Evolutionary conservation across 2,329 filamentous ascomycete genomes (phyloP).

Genomic region (Fusarium citri): DNA sequence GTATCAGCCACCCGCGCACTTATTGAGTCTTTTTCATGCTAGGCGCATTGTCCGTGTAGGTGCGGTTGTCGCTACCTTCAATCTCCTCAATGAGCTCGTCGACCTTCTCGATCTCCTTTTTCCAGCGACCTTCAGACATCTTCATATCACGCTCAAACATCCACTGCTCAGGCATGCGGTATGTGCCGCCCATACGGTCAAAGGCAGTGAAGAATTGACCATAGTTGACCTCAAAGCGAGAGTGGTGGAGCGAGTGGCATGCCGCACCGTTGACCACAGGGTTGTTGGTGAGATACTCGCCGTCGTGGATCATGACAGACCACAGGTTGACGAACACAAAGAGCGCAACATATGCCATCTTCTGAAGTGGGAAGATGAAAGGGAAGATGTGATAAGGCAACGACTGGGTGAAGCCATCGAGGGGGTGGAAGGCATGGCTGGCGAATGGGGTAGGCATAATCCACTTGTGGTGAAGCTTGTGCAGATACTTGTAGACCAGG

Average conservation of each 20-base stretch:
- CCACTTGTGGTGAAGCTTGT: constrained; percentile 99
- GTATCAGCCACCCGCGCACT: background rate
- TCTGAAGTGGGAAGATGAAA: constrained; percentile 92
- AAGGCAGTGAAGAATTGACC: constrained; percentile 94
- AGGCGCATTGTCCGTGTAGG: constrained; percentile 52
- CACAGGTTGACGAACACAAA: constrained; percentile 97
- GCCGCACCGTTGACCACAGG: constrained; percentile 94
- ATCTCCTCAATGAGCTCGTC: constrained; percentile 82
- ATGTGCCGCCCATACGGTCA: constrained; percentile 89
- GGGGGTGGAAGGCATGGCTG: constrained; percentile 92
- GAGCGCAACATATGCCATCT: constrained; percentile 85
- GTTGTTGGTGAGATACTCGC: constrained; percentile 91
- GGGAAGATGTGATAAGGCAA: constrained; percentile 94
- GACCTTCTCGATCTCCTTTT: constrained; percentile 68
- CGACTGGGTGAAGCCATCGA: constrained; percentile 90
- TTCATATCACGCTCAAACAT: constrained; percentile 87
- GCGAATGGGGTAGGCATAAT: constrained; percentile 97
- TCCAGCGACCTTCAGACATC: constrained; percentile 85
- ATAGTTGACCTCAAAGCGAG: constrained; percentile 74
- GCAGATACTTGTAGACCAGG: constrained; percentile 80
- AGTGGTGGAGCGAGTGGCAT: constrained; percentile 84
- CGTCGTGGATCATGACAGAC: constrained; percentile 96
- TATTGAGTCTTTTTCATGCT: constrained; percentile 59
- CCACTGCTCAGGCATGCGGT: constrained; percentile 85
- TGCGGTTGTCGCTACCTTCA: constrained; percentile 65